Conservation (phyloP, 1,284 basidiomycete species). For the Agaricales sp. region DNA sequence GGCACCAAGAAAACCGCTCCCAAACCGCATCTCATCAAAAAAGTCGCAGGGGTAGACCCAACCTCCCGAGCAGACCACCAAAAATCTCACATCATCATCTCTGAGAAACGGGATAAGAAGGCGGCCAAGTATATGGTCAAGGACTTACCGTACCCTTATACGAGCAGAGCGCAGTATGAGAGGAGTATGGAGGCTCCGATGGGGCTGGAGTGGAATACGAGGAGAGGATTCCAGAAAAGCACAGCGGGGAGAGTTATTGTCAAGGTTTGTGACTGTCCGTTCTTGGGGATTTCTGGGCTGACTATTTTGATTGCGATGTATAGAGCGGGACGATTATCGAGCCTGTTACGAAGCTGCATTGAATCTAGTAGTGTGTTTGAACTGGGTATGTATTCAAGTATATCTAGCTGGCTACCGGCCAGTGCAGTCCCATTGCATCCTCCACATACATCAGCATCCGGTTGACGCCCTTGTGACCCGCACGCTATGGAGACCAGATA, state of each 20-base stretch:
- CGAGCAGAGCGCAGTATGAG: constrained; percentile 84
- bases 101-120: constrained; percentile 91
- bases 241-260: constrained; percentile 80
- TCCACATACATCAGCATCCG: too few species aligned
- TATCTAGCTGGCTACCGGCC: too few species aligned
- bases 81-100: constrained; percentile 87
- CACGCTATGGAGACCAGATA: too few species aligned
- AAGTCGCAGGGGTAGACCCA: constrained; percentile 72
- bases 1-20: constrained; percentile 51
- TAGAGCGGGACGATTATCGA: constrained; percentile 73
- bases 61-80: constrained; percentile 73
- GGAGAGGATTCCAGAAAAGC: constrained; percentile 76
- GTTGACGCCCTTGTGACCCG: too few species aligned
- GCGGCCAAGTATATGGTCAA: constrained; percentile 80
- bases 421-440: too few species aligned
- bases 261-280: constrained; percentile 31
- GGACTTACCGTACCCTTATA: constrained; percentile 91
- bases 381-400: too few species aligned
- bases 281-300: too few species aligned
- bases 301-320: too few species aligned
- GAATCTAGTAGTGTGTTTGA: too few species aligned
- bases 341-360: constrained; percentile 51
- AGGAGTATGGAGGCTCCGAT: constrained; percentile 72
- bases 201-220: constrained; percentile 91
- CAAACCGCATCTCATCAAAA: constrained; percentile 66